Evolutionary conservation across 2,329 filamentous ascomycete species (phyloP).

Genomic region (Calonectria montana): DNA sequence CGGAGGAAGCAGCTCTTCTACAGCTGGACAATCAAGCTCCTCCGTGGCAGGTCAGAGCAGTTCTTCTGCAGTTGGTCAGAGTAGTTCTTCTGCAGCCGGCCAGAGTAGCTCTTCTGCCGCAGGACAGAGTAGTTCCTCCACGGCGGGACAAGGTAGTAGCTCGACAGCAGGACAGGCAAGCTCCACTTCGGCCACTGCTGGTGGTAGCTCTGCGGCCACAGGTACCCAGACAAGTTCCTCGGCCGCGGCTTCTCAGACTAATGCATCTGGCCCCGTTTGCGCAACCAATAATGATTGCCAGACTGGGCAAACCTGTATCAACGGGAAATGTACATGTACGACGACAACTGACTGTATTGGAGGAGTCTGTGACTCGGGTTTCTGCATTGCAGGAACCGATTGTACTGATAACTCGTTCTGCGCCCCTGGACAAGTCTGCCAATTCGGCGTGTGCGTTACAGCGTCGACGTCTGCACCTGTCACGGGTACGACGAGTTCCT

Average conservation of each 20-base stretch:
- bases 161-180: neutral
- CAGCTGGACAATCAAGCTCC: neutral
- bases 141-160: neutral
- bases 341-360: neutral
- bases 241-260: neutral
- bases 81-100: neutral
- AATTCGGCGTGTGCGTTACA: neutral
- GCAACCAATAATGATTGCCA: neutral
- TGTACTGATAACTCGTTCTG: neutral
- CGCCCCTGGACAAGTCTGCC: neutral
- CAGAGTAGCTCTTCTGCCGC: no score
- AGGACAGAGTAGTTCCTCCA: no score
- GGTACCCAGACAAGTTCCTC: neutral
- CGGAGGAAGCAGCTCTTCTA: neutral
- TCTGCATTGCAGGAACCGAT: neutral
- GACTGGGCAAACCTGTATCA: neutral
- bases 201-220: neutral
- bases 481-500: neutral
- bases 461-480: neutral
- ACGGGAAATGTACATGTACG: neutral
- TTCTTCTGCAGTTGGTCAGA: neutral
- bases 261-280: neutral
- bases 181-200: neutral
- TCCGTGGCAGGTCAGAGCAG: neutral
- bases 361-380: neutral